A percentile compares a stretch with the other conserved stretches of the same genome.
Conservation (phyloP, 345 rosid species). For the Mangifera indica region DNA sequence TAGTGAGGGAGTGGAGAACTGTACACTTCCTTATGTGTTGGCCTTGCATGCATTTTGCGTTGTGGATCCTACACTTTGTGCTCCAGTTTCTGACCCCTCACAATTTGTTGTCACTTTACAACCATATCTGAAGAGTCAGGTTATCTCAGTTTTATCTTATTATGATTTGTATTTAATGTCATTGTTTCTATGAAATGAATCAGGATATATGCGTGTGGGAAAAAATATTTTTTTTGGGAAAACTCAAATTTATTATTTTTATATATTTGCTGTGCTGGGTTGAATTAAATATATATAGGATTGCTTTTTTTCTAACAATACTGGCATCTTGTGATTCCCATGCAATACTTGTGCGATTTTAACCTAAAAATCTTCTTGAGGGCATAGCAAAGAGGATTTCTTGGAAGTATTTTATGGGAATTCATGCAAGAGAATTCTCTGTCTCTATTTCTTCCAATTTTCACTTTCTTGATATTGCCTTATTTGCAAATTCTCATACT, state of each 20-base stretch:
- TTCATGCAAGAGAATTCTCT: neutral
- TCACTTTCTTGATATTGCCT: slow-evolving; percentile 6
- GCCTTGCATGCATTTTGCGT: slow-evolving; percentile 90
- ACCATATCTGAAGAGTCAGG: slow-evolving; percentile 97
- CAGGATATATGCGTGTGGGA: neutral
- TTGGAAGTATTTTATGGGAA: neutral
- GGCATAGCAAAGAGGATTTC: neutral
- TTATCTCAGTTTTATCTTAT: slow-evolving; percentile 24
- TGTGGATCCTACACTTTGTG: slow-evolving; percentile 91
- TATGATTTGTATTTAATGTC: neutral
- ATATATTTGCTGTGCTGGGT: neutral
- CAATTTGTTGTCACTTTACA: slow-evolving; percentile 90
- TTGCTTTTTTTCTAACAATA: no score
- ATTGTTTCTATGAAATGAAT: no score
- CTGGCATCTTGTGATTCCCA: neutral
- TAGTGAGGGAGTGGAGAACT: slow-evolving; percentile 59
- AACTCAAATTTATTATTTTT: neutral
- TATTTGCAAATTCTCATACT: neutral
- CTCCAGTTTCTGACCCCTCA: slow-evolving; percentile 88
- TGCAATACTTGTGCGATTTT: neutral
- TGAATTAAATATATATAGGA: neutral
- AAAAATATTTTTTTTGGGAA: no score
- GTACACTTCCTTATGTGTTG: slow-evolving; percentile 76
- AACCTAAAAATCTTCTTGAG: neutral
- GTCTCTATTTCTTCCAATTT: neutral